Base-by-base conservation (phyloP, 441 rosid species). In the Jatropha podagrica region DNA sequence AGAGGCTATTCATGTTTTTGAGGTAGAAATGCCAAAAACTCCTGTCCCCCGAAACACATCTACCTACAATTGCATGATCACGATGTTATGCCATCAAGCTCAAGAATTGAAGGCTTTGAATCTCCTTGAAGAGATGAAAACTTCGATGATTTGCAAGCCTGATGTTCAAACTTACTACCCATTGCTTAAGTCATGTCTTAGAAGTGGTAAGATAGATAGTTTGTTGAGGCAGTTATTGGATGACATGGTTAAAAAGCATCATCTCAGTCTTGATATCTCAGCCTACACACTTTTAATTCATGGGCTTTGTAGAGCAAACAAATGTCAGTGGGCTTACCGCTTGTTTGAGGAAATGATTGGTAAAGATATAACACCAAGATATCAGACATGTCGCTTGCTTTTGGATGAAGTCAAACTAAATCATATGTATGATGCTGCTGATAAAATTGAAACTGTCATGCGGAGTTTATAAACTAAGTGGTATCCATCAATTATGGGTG, bases 11-110 rank as follows among this genome's bases (percentile, higher is more conserved):
- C 20, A 65, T 26, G 86, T 90, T 76, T 92, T 89, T 51, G 82
- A 87, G 76, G 83, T 72, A 77, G 91, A 86, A 87, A 89, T 90
- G 95, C 85, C 84, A 26, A 79, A 77, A 48, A 73, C 26, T 40
- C 83, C 89, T 51, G 80, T 88, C 73, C 27, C 44, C 26, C 81
- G 84, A 2, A 86, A 81, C 70, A 80, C 93, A 5, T 89, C 95
- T 4, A 90, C 97, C 4, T 90, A 87, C 77, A 93, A 95, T 81
- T 79, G 92, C 11, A 85, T 93, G 95, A 88, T 93, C 78, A 87
- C 96, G 54, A 87, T 89, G 93, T 86, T 89, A 48, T 95, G 97
- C 75, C 84, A 85, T 78, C 86, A 86, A 5, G 83, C 66, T 69
- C 83, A 79, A 65, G 91, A 79, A 61, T 72, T 78, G 2, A 83